Evolutionary conservation across 352 stramenopile genomes (phyloP), one percentile per base, ranked within the genome.

Genomic region (Phytopythium oedochilum): DNA sequence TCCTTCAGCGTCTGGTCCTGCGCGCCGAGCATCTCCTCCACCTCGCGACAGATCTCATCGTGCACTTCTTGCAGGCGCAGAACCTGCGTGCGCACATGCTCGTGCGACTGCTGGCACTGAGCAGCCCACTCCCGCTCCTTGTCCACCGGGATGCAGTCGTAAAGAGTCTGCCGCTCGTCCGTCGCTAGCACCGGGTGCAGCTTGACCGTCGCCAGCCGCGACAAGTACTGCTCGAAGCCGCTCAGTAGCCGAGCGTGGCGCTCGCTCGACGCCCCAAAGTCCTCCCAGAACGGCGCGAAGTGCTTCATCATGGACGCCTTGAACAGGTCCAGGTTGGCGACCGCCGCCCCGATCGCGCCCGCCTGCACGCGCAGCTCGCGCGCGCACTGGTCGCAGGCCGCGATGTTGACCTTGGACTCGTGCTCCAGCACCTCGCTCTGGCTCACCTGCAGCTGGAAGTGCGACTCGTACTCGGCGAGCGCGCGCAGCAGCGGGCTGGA

Each of bases 281-380:
- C 83, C 17, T 53, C 59, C 81, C 83, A 95, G 57, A 95, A 95
- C 25, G 83, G 83, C 29, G 60, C 57, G 53, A 95, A 95, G 25
- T 89, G 85, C 49, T 89, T 86, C 49, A 70, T 82, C 83, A 95
- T 92, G 10, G 83, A 88, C 54, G 60, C 72, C 51, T 88, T 85
- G 58, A 93, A 92, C 43, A 84, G 64, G 36, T 95, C 83, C 55
- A 95, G 50, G 58, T 95, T 95, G 2, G 75, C 71, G 32, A 93
- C 69, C 28, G 85, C 85, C 18, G 85, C 85, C 28, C 66, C 52
- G 26, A 95, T 93, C 11, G 85, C 83, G 15, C 83, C 61, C 10
- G 80, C 70, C 50, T 92, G 85, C 20, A 92, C 68, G 23, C 80
- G 69, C 23, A 92, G 64, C 57, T 85, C 78, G 1, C 57, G 66